Conservation (phyloP, 192 early-diverging fungal genomes). For the Backusella macrospora region DNA sequence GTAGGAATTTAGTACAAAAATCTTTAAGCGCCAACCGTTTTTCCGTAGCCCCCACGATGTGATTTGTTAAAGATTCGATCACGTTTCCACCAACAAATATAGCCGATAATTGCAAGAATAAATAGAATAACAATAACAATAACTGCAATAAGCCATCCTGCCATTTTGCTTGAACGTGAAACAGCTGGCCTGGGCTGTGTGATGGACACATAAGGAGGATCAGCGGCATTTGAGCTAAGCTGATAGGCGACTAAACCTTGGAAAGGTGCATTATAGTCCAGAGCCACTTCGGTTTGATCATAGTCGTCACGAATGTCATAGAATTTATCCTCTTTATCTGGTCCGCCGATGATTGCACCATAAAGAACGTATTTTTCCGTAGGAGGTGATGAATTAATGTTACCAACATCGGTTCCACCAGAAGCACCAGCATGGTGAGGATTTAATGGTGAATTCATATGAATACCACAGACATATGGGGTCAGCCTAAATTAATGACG, state of each 20-base stretch:
- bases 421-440: constrained; percentile 61
- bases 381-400: constrained; percentile 42
- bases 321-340: constrained; percentile 54
- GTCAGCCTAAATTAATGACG: constrained; percentile 37
- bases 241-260: constrained; percentile 55
- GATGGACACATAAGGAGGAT: constrained; percentile 53
- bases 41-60: constrained; percentile 9
- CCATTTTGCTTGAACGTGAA: constrained; percentile 39
- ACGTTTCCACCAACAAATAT: constrained; percentile 28
- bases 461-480: constrained; percentile 60
- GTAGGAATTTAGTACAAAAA: background rate
- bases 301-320: constrained; percentile 50
- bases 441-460: constrained; percentile 59
- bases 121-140: constrained; percentile 49
- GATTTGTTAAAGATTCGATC: constrained; percentile 11
- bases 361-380: constrained; percentile 47
- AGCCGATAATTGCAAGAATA: constrained; percentile 24
- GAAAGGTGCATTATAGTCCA: constrained; percentile 60
- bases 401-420: constrained; percentile 47
- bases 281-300: constrained; percentile 53
- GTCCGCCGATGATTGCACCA: constrained; percentile 63
- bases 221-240: constrained; percentile 38
- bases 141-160: constrained; percentile 49
- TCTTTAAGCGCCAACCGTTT: background rate
- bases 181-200: constrained; percentile 45